Evolutionary conservation across 2,329 filamentous ascomycete genomes (phyloP), one percentile per base, ranked within the genome.

Genomic region (Exophiala lecanii-corni): DNA sequence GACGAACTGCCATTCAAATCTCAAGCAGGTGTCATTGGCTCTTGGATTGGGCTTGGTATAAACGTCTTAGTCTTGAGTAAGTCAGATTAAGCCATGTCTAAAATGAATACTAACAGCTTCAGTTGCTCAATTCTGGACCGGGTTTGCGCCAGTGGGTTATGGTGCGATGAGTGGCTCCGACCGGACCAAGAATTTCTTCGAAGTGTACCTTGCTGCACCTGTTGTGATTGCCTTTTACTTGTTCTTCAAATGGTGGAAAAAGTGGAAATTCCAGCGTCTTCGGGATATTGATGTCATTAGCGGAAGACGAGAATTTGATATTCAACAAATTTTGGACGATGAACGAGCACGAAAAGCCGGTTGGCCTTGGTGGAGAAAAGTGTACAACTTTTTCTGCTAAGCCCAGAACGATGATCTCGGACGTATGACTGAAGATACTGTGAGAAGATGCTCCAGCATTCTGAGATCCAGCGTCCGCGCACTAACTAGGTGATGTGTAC

Each of bases 61-160:
- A 95, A 94, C 66, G 45, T 74, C 13, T 66, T 91, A 23, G 81
- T 95, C 21, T 74, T 96, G 18, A 61, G 23, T 26, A 26, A 26
- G 23, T 26, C 23, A 26, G 23, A 26, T 6, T 26, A 26, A 12
- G 23, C 23, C 7, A 26, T 26, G 12, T 26, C 23, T 7, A 26
- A 6, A 6, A 26, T 12, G 23, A 12, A 26, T n/a, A n/a, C 12
- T 12, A 12, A 26, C 12, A 12, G 23, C 23, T 26, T 12, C 9
- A 18, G 23, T 84, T 34, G 86, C 86, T 1, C 89, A 95, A 62
- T 91, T 94, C 69, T 95, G 88, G 86, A 82, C 85, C 37, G 87
- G 84, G 17, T 81, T 85, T 3, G 89, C 82, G 60, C 89, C 89
- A 3, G 74, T 92, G 35, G 76, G 70, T 26, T 42, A 43, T 21